Base-by-base conservation (phyloP, 768 basidiomycete species). In the Cystofilobasidium capitatum region DNA sequence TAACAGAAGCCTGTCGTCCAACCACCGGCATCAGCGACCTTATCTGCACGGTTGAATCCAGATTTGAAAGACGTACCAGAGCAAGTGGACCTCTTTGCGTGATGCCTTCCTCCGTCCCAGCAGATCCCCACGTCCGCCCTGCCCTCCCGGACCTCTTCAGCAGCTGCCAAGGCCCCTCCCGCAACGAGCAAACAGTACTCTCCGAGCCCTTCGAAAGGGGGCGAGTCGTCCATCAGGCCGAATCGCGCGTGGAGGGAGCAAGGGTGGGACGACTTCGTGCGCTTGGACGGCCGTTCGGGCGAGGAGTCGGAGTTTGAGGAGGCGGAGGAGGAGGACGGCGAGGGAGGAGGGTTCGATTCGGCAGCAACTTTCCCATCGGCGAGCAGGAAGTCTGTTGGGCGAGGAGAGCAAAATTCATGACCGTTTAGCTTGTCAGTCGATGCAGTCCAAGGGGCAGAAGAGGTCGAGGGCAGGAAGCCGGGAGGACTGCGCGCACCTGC, bases 1-100 rank as follows among this genome's bases (percentile, higher is more conserved):
- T 96, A 98, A 79, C 93, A 98, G 77, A 89, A 98, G 0, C 93
- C 93, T 4, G 88, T 84, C 0, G 91, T 91, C 49, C 79, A 81
- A 0, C 58, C 37, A 16, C 42, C 26, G n/a, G 24, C 57, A 7
- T 3, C 29, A 58, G 24, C 33, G n/a, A n/a, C n/a, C n/a, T n/a
- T n/a, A n/a, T n/a, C n/a, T n/a, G n/a, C n/a, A n/a, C 24, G 20
- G 17, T 24, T 12, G 24, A 62, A 31, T 12, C 14, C 37, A 29
- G 42, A 8, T 9, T 8, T 1, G n/a, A 37, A 37, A 29, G 40
- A 63, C 40, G 26, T 49, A 47, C 49, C 45, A 12, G 36, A 47
- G 60, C 12, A 22, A n/a, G n/a, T 22, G 33, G n/a, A 8, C 63
- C 29, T 69, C 45, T 40, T n/a, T 12, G 63, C 75, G 60, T 66